Conservation (phyloP, 148 eudicot species). For the Bassia scoparia region DNA sequence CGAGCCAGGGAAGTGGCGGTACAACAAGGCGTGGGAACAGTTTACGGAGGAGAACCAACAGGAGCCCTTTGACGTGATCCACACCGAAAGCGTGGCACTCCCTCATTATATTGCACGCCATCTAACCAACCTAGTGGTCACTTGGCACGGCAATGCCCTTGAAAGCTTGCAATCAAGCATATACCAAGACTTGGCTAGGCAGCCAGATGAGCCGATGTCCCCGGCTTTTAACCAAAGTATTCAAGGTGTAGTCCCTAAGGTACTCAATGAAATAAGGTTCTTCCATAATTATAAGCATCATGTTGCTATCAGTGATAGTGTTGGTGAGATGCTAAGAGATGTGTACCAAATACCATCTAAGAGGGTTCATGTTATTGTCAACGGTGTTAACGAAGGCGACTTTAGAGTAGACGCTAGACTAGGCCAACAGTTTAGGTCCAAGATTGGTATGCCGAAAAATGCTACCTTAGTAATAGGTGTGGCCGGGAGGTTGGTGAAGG, state of each 20-base stretch:
- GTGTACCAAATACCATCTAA: constrained; percentile 55
- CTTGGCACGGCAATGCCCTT: constrained; percentile 87
- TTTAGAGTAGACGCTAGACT: constrained; percentile 37
- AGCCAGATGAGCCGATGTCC: constrained; percentile 51
- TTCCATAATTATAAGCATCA: constrained; percentile 68
- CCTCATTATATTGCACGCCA: constrained; percentile 56
- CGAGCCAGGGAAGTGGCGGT: constrained; percentile 61
- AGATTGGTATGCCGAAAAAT: constrained; percentile 53
- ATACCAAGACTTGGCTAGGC: constrained; percentile 62
- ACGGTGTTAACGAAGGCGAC: constrained; percentile 62
- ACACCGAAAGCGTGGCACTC: constrained; percentile 80
- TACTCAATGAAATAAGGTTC: constrained; percentile 69
- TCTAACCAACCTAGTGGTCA: constrained; percentile 59
- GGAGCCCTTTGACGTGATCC: constrained; percentile 62
- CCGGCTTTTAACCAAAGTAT: constrained; percentile 53
- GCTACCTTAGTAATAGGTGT: constrained; percentile 65
- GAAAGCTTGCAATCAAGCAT: constrained; percentile 68
- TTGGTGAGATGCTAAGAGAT: constrained; percentile 65
- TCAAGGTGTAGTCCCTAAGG: constrained; percentile 56
- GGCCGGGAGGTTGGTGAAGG: constrained; percentile 73
- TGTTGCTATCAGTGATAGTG: constrained; percentile 77
- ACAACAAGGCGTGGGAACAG: constrained; percentile 81
- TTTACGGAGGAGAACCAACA: constrained; percentile 53
- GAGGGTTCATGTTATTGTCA: constrained; percentile 71
- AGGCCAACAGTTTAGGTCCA: constrained; percentile 50